Evolutionary conservation across 2,329 filamentous ascomycete species (phyloP).

Genomic region (Ploettnerulaceae sp.): DNA sequence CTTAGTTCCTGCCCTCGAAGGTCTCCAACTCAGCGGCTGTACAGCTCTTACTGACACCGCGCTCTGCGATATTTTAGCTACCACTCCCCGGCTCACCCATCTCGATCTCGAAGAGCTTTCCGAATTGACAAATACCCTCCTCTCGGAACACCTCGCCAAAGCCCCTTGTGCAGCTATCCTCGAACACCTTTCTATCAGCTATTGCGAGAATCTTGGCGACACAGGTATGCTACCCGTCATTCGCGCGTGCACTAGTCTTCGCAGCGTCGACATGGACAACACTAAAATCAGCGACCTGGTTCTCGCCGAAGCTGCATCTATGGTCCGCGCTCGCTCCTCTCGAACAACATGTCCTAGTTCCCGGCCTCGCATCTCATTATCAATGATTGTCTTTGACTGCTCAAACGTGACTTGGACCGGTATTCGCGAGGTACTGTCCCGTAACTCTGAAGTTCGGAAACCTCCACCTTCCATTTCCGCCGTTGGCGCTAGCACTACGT

Average conservation of each 20-base stretch:
- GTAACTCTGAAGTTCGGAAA: slow-evolving; percentile 70
- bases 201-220: slow-evolving; percentile 83
- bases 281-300: slow-evolving; percentile 84
- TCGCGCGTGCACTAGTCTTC: slow-evolving; percentile 65
- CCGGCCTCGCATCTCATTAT: slow-evolving; percentile 49
- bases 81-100: slow-evolving; percentile 73
- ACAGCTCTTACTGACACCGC: slow-evolving; percentile 67
- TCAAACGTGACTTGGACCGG: slow-evolving; percentile 90
- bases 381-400: slow-evolving; percentile 85
- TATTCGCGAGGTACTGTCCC: slow-evolving; percentile 76
- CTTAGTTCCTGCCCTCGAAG: slow-evolving; percentile 74
- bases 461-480: too few relatives aligned
- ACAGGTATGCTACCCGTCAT: slow-evolving; percentile 77
- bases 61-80: slow-evolving; percentile 67
- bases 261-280: slow-evolving; percentile 83
- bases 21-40: slow-evolving; percentile 77
- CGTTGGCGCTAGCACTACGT: slow-evolving; percentile 35
- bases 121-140: slow-evolving; percentile 67
- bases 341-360: slow-evolving; percentile 28
- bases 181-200: slow-evolving; percentile 80
- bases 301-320: slow-evolving; percentile 77
- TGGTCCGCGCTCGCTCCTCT: slow-evolving; percentile 61
- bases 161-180: slow-evolving; percentile 68
- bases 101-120: slow-evolving; percentile 85
- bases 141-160: slow-evolving; percentile 68